phyloP scores from a whole-genome alignment of 495 filamentous ascomycete genomes.

The Aspergillus bridgeri region DNA sequence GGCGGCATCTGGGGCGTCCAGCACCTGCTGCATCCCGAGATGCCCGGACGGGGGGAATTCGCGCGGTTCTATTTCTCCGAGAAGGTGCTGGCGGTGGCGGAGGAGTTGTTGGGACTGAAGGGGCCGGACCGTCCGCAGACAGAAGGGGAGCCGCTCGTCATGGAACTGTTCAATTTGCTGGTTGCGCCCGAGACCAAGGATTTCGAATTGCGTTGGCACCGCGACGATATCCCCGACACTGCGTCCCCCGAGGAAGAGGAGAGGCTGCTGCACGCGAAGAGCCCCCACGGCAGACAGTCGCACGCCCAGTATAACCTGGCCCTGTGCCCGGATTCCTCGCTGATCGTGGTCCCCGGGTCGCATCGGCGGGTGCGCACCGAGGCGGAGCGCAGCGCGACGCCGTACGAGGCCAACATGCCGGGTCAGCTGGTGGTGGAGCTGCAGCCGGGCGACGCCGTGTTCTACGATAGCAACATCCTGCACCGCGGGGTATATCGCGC shows the following conservation, averaged over 20 bases:
- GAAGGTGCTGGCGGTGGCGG: conserved; percentile 52
- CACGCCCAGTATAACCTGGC: conserved; percentile 81
- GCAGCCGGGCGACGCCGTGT: conserved; percentile 70
- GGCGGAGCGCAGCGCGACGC: conserved; percentile 57
- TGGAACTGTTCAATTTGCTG: conserved; percentile 80
- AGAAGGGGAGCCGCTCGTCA: conserved; percentile 48
- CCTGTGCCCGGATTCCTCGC: conserved; percentile 60
- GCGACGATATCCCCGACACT: conserved; percentile 66
- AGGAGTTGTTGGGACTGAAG: conserved; percentile 50
- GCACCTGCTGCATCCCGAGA: conserved; percentile 70
- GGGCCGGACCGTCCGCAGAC: neutral
- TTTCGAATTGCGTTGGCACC: conserved; percentile 73
- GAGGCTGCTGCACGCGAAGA: conserved; percentile 35
- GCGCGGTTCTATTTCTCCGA: conserved; percentile 62
- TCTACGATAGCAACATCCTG: conserved; percentile 86
- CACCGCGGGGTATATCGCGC: conserved; percentile 70
- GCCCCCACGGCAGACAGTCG: conserved; percentile 45
- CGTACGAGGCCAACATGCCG: conserved; percentile 54
- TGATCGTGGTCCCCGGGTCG: conserved; percentile 69
- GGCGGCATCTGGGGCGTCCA: conserved; percentile 83
- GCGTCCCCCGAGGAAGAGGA: conserved; percentile 56
- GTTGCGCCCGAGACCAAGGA: conserved; percentile 58
- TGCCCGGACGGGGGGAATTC: conserved; percentile 55
- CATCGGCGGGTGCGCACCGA: conserved; percentile 65
- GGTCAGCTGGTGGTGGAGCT: conserved; percentile 61